Evolutionary conservation across 108 stramenopile species (phyloP).

Genomic region (Nitzschia putrida): DNA sequence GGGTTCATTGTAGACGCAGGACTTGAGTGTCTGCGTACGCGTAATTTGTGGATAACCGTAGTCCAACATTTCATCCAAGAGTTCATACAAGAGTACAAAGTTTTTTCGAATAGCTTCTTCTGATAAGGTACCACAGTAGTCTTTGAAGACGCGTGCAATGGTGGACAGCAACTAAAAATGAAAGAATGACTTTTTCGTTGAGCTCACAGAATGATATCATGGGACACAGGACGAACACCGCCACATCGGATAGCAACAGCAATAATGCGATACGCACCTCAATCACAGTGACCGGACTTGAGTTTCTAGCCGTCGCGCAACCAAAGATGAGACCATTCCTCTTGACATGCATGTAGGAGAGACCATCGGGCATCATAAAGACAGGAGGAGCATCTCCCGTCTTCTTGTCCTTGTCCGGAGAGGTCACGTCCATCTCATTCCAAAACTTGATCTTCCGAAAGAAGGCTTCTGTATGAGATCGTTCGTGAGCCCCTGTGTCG

Average conservation of each 20-base stretch:
- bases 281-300: slow-evolving; percentile 74
- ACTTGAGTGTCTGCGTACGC: slow-evolving; percentile 94
- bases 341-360: slow-evolving; percentile 94
- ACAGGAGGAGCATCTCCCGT: slow-evolving; percentile 89
- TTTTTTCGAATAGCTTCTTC: slow-evolving; percentile 99
- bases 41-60: slow-evolving; percentile 98
- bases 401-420: slow-evolving; percentile 10
- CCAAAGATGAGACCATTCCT: slow-evolving; percentile 96
- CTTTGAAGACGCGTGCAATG: slow-evolving; percentile 98
- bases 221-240: slow-evolving; percentile 8
- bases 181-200: slow-evolving; percentile 5
- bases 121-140: slow-evolving; percentile 98
- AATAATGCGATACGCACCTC: slow-evolving; percentile 55
- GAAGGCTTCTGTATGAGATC: slow-evolving; percentile 91
- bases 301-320: slow-evolving; percentile 91
- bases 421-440: slow-evolving; percentile 44
- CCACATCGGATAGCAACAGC: slow-evolving; percentile 7
- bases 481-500: slow-evolving; percentile 75
- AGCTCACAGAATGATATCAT: neutral
- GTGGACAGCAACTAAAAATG: slow-evolving; percentile 88
- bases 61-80: slow-evolving; percentile 98
- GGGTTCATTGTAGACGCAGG: slow-evolving; percentile 98
- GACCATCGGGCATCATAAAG: slow-evolving; percentile 89
- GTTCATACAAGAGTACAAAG: slow-evolving; percentile 98
- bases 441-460: slow-evolving; percentile 98